phyloP scores from a whole-genome alignment of 2,329 filamentous ascomycete genomes.

The Myriosclerotinia scirpicola region DNA sequence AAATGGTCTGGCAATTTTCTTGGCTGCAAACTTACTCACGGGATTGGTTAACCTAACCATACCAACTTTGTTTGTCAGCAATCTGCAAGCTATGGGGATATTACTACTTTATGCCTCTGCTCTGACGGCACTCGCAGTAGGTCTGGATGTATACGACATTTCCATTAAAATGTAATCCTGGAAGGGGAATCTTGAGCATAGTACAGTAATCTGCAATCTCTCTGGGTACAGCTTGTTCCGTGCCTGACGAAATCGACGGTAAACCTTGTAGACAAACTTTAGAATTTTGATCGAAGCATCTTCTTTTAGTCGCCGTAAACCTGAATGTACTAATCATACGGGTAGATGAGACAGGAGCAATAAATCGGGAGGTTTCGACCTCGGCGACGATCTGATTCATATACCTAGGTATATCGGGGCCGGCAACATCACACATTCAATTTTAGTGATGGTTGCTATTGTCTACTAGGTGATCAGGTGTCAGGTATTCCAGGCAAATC shows the following conservation, averaged over 20 bases:
- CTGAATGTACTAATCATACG: neutral
- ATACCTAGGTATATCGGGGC: neutral
- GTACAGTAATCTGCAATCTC: constrained; percentile 11
- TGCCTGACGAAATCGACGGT: constrained; percentile 13
- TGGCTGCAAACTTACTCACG: constrained; percentile 86
- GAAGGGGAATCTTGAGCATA: neutral
- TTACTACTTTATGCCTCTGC: constrained; percentile 69
- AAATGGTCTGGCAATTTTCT: constrained; percentile 82
- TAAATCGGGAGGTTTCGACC: constrained; percentile 2
- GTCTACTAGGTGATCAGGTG: neutral
- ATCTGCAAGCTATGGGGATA: constrained; percentile 67
- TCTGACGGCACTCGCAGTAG: constrained; percentile 67
- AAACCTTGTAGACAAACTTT: constrained; percentile 9
- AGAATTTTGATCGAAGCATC: constrained; percentile 5
- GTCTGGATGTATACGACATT: constrained; percentile 50
- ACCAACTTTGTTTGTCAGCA: constrained; percentile 72
- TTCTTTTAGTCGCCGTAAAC: neutral
- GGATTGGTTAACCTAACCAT: constrained; percentile 86
- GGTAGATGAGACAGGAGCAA: constrained; percentile 18
- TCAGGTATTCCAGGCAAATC: neutral
- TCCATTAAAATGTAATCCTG: constrained; percentile 23
- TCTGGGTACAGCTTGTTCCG: neutral
- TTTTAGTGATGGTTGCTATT: neutral
- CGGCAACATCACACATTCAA: neutral
- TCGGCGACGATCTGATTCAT: constrained; percentile 5